These are phyloP conservation scores for Solanum sejunctum DNA, from an alignment of 257 asterid species.

Conservation along the genomic window DNA sequence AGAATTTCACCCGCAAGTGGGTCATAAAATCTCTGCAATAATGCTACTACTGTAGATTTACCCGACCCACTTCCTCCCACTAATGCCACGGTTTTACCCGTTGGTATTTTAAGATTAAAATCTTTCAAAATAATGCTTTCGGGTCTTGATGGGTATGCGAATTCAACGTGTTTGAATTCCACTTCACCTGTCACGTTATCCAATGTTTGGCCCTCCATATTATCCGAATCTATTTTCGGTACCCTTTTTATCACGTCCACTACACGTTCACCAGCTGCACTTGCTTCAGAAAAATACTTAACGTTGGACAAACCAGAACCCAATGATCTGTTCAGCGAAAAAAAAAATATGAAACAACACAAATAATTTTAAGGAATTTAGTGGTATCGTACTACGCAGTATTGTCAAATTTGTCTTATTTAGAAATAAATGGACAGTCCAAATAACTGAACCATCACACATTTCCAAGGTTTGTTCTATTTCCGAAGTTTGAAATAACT, in stretches of 20 bases:
- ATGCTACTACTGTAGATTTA: constrained; percentile 71
- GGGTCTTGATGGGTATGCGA: constrained; percentile 72
- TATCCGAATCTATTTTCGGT: constrained; percentile 71
- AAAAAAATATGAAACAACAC: too few species aligned
- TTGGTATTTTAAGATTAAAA: constrained; percentile 50
- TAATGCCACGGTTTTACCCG: constrained; percentile 70
- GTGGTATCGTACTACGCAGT: background rate
- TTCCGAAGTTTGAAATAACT: background rate
- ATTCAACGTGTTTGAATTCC: constrained; percentile 45
- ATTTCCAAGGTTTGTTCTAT: background rate
- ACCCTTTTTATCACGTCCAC: constrained; percentile 50
- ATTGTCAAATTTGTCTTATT: background rate
- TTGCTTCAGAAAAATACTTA: constrained; percentile 68
- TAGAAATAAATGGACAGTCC: background rate
- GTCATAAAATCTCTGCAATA: constrained; percentile 79
- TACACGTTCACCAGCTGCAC: constrained; percentile 66
- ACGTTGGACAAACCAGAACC: constrained; percentile 77
- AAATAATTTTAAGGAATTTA: background rate
- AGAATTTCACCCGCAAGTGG: constrained; percentile 65
- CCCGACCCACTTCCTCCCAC: constrained; percentile 97
- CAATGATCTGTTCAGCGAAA: constrained; percentile 33
- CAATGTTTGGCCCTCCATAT: constrained; percentile 43
- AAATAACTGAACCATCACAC: background rate
- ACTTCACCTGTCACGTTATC: constrained; percentile 53
- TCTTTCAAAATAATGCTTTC: constrained; percentile 55